Percentiles rank a stretch among this genome's conserved stretches.
Evolutionary conservation across 768 basidiomycete genomes (phyloP).

Genomic region (Tephrocybe sp.): DNA sequence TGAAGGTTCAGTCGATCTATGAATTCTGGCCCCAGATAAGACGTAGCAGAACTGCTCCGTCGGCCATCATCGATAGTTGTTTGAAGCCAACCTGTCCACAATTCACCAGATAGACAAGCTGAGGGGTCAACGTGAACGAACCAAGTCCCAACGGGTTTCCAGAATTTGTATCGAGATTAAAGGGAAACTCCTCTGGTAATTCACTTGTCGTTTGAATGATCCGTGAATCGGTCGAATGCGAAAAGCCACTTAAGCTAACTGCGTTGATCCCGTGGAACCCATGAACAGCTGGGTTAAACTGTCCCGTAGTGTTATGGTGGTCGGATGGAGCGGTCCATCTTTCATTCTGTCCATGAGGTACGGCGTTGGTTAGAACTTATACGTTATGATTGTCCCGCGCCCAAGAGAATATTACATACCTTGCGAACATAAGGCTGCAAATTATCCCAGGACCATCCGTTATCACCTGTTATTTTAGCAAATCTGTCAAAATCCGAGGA

Average conservation of each 20-base stretch:
- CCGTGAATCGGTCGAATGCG: constrained; percentile 25
- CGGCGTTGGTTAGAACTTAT: not conserved
- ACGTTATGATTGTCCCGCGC: too few species aligned
- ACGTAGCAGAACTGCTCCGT: constrained; percentile 19
- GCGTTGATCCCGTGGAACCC: constrained; percentile 24
- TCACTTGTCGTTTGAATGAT: constrained; percentile 32
- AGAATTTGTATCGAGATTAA: constrained; percentile 39
- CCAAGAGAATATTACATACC: not conserved
- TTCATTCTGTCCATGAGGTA: constrained; percentile 21
- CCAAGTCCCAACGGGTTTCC: constrained; percentile 40
- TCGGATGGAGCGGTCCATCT: constrained; percentile 24
- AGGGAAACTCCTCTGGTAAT: constrained; percentile 33
- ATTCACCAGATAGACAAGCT: not conserved
- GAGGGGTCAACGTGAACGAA: constrained; percentile 21
- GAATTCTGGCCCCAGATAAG: constrained; percentile 19
- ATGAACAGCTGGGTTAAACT: constrained; percentile 28
- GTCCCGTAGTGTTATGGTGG: constrained; percentile 27
- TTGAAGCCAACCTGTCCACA: constrained; percentile 13
- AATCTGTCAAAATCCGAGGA: constrained; percentile 25
- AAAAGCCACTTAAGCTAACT: constrained; percentile 24
- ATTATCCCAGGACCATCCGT: constrained; percentile 27
- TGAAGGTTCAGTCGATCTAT: constrained; percentile 23
- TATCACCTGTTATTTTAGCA: constrained; percentile 22
- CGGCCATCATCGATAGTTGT: constrained; percentile 12
- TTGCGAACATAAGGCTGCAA: constrained; percentile 11